Evolutionary conservation across 1,139 yeast species (phyloP).

Genomic region (Protomyces macrosporus): DNA sequence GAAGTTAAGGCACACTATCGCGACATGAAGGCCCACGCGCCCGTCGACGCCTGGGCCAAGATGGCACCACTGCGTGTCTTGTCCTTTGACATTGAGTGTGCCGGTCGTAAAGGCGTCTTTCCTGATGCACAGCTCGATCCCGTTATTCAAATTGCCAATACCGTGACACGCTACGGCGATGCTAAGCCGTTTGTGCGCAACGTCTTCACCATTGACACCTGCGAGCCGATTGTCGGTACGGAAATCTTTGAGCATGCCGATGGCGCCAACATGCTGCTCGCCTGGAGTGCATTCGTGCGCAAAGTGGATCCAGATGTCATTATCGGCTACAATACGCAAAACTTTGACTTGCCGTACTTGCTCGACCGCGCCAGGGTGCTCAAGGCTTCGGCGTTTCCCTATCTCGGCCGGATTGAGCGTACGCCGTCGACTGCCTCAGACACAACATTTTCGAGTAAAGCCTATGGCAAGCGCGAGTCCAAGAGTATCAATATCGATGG

Average conservation of each 20-base stretch:
- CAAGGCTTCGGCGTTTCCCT: constrained; percentile 66
- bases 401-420: constrained; percentile 67
- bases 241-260: constrained; percentile 70
- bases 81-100: constrained; percentile 97
- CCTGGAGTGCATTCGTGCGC: constrained; percentile 80
- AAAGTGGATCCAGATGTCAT: constrained; percentile 92
- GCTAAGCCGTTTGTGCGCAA: constrained; percentile 84
- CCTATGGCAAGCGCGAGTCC: constrained; percentile 93
- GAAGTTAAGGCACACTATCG: constrained; percentile 67
- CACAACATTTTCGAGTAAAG: constrained; percentile 83
- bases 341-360: constrained; percentile 91
- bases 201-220: constrained; percentile 86
- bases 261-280: constrained; percentile 75
- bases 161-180: constrained; percentile 78
- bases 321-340: constrained; percentile 90
- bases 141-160: constrained; percentile 95
- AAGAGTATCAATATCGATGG: constrained; percentile 92
- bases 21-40: constrained; percentile 68
- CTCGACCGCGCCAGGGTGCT: constrained; percentile 80
- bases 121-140: constrained; percentile 94
- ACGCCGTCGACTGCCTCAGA: constrained; percentile 75
- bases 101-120: constrained; percentile 93
- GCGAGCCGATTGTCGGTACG: constrained; percentile 91
- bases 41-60: constrained; percentile 91
- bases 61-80: constrained; percentile 91